Base-by-base conservation (phyloP, 768 basidiomycete species). In the Mycena pura region DNA sequence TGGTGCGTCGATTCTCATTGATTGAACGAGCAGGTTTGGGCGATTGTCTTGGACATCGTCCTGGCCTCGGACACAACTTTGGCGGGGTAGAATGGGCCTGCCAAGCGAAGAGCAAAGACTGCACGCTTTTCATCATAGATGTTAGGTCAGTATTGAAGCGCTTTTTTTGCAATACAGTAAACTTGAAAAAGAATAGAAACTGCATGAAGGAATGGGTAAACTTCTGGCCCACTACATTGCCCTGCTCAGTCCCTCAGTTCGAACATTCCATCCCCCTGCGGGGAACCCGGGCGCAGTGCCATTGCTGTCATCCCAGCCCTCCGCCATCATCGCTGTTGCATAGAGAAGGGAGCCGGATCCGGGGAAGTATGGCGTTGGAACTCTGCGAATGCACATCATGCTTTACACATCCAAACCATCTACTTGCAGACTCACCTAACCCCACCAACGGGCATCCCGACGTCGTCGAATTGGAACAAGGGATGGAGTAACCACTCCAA, bases 61-160 rank as follows among this genome's bases (percentile, higher is more conserved):
- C 45, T 83, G 36, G 64, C 66, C 25, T 59, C 70, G 57, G 70
- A 73, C 15, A 41, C 61, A 69, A 0, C 82, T 87, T 68, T 92
- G 89, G 90, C 81, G 91, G 58, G 91, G 91, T 11, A 78, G 89
- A 29, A 90, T 88, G 83, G 90, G 90, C 0, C 69, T 89, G 21
- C 76, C 75, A 31, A 87, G 85, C 67, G 82, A 81, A 13, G 82
- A 87, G 48, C 89, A 90, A 32, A 68, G 75, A 13, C 75, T 84
- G 5, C 45, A 63, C 39, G 11, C 52, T 14, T 11, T 32, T 17
- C 47, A 41, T n/a, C 47, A 6, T 50, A 51, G 32, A 10, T 25
- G 3, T 14, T 6, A 19, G 51, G 21, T 31, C 17, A 6, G 8
- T 44, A 19, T 11, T 40, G n/a, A 28, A 11, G 17, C 36, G 5